Evolutionary conservation across 23 red algal genomes (phyloP), one percentile per base, ranked within the genome.

Genomic region (Gracilaria caudata): DNA sequence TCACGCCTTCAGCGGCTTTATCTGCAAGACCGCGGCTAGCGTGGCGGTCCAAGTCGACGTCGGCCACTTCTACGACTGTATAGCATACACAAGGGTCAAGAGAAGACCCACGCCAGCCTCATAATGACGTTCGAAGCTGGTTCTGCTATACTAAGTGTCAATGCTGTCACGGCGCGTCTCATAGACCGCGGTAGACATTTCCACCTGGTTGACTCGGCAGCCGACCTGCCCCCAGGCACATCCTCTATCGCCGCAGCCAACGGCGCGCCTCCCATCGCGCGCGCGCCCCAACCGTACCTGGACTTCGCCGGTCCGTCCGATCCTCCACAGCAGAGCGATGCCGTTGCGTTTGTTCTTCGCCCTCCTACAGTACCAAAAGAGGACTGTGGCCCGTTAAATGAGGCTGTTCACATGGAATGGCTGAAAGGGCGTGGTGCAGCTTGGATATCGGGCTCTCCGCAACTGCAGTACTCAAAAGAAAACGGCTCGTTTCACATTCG

Each of bases 331-430:
- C 82, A 86, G 82, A 86, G 82, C 66, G 82, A 86, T 58, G 82
- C 58, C 16, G 82, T 86, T 20, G 65, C 61, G 30, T 90, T 90
- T 70, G 78, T 81, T 43, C 87, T 90, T 25, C 73, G 87, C 55
- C 87, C 87, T 23, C 87, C 87, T 51, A 90, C 87, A 70, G 87
- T 90, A 12, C 76, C 78, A 23, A 81, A 81, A 55, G 76, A 80
- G 40, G 54, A 90, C n/a, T 80, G 87, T 56, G 76, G 87, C 75
- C 58, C 40, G 51, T 32, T 90, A 39, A 90, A 90, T 54, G 87
- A 90, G 45, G 87, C 87, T 14, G 87, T 90, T 21, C 76, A 80
- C 28, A 45, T 81, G 51, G 87, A 81, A 35, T 90, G 87, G 87
- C 43, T 81, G 9, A 80, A 81, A 57, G 87, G 87, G 37, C 76